Base-by-base conservation (phyloP, 164 flowering plant species). In the Platanus orientalis region DNA sequence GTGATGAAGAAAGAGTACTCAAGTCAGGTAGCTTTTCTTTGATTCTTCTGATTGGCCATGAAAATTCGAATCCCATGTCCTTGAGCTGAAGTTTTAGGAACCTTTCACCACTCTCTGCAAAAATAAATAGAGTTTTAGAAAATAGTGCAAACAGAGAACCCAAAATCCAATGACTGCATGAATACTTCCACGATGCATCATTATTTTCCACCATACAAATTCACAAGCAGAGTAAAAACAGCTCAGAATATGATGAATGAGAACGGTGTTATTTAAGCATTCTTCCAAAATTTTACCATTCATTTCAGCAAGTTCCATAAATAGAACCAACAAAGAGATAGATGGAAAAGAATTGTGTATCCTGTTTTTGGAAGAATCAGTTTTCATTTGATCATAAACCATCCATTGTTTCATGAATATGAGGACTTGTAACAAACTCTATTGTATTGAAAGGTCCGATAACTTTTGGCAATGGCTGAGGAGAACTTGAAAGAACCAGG, bases 11-110 rank as follows among this genome's bases (percentile, higher is more conserved):
- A 57, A 42, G 53, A 64, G 53, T 11, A 39, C 63, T 71, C 19
- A 64, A 57, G 51, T 70, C 78, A 10, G 84, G 72, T 17, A 92
- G 71, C 20, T 57, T 69, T 54, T 76, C 89, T 66, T 73, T 78
- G 49, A 95, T 61, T 71, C 78, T 89, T 30, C 55, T 73, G 32
- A 83, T 69, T 26, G 90, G 72, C 99, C 99, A 95, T 20, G 89
- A 84, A 73, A 92, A 85, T 54, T 87, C 92, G 49, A 95, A 66
- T 26, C 58, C 79, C 73, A 82, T 20, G 67, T 92, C 94, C 73
- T 89, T 83, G 63, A 86, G 89, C 27, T 78, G 78, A 45, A 95
- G 83, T 63, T 73, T 84, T 36, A 95, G 61, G 40, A 77, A 30
- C 34, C 71, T 76, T 48, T 78, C 86, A 30, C 72, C 79, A 58